Percentiles rank a stretch among this genome's conserved stretches.
Evolutionary conservation across 305 asterid species (phyloP).

Genomic region (Stenogyne calaminthoides): DNA sequence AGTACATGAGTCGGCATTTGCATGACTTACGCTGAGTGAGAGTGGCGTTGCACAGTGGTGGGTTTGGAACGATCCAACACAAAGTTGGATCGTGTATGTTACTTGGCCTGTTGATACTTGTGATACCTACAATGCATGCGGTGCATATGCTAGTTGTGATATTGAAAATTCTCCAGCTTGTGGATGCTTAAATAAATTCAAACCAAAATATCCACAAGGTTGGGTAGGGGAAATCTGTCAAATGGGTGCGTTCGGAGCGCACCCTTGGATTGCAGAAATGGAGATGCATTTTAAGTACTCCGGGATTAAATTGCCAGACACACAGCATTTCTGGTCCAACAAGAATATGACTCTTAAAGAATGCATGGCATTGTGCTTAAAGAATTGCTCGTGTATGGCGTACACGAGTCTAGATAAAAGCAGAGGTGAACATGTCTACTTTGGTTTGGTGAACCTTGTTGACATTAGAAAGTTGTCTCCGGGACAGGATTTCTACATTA

Average conservation of each 20-base stretch:
- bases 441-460: conserved; percentile 37
- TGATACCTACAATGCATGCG: conserved; percentile 10
- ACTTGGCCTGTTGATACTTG: conserved; percentile 4
- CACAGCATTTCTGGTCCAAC: conserved; percentile 26
- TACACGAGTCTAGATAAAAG: conserved; percentile 31
- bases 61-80: neutral
- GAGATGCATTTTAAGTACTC: conserved; percentile 43
- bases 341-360: too few relatives aligned
- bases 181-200: conserved; percentile 15
- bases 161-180: neutral
- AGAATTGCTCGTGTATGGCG: conserved; percentile 45
- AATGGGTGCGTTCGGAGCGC: conserved; percentile 12
- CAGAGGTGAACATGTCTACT: conserved; percentile 32
- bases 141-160: conserved; percentile 18
- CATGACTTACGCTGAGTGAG: too few relatives aligned
- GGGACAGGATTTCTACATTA: conserved; percentile 41
- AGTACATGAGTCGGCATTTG: too few relatives aligned
- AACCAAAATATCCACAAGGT: conserved; percentile 1
- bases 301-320: conserved; percentile 37
- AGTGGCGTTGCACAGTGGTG: too few relatives aligned
- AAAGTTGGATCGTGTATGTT: neutral
- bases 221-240: neutral
- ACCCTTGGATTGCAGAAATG: conserved; percentile 16
- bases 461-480: conserved; percentile 25
- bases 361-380: conserved; percentile 34